phyloP scores from a whole-genome alignment of 257 asterid genomes.

The Solanum etuberosum region DNA sequence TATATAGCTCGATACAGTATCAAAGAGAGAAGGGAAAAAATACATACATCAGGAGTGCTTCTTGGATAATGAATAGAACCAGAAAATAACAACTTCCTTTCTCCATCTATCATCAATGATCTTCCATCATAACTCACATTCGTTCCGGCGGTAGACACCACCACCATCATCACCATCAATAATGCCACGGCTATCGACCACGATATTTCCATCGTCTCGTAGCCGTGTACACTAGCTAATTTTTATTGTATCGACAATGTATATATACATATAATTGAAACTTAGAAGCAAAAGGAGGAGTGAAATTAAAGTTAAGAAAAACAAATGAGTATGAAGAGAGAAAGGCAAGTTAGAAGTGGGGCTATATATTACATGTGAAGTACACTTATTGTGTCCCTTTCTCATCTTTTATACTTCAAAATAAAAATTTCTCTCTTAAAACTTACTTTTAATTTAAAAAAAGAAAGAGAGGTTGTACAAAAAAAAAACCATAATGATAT shows the following conservation, averaged over 20 bases:
- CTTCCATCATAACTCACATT: conserved; percentile 57
- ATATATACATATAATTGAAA: not conserved
- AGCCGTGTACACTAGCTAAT: not conserved
- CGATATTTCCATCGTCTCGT: not conserved
- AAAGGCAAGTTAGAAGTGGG: not conserved
- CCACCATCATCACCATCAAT: conserved; percentile 2
- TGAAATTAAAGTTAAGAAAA: not conserved
- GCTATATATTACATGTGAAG: not conserved
- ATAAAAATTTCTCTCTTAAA: not conserved
- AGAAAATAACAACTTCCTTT: conserved; percentile 60
- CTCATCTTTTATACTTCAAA: not conserved
- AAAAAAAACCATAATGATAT: not conserved
- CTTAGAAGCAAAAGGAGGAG: not conserved
- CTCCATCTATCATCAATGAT: conserved; percentile 56
- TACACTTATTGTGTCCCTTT: not conserved
- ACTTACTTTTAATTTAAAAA: not conserved
- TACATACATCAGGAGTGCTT: conserved; percentile 71
- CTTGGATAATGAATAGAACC: conserved; percentile 91
- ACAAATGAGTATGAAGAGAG: not conserved
- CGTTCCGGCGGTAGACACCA: conserved; percentile 15
- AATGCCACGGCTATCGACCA: not conserved
- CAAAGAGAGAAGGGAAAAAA: not conserved
- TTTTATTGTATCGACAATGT: not conserved
- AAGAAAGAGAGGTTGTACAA: not conserved
- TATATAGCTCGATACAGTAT: no score